These are phyloP conservation scores for Setomelanomma holmii DNA, from an alignment of 2,329 filamentous ascomycete genomes.

Conservation along the genomic window DNA sequence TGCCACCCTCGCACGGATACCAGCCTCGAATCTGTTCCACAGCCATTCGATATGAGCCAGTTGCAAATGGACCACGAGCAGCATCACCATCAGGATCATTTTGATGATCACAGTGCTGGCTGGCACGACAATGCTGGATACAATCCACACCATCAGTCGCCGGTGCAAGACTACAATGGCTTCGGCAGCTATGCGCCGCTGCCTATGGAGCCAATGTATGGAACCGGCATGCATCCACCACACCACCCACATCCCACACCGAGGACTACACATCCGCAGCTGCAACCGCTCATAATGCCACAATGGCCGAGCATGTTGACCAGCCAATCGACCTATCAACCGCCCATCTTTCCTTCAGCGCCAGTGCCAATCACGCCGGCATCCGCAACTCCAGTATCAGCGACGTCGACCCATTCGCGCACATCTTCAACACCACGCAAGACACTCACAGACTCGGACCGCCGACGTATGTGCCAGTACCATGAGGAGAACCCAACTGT, in stretches of 20 bases:
- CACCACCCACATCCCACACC: slow-evolving; percentile 33
- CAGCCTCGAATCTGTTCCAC: slow-evolving; percentile 20
- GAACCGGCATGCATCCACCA: slow-evolving; percentile 48
- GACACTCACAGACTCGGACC: slow-evolving; percentile 89
- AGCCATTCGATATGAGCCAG: slow-evolving; percentile 46
- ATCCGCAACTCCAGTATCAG: slow-evolving; percentile 49
- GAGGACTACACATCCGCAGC: slow-evolving; percentile 48
- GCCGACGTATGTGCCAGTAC: slow-evolving; percentile 91
- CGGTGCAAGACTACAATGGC: slow-evolving; percentile 50
- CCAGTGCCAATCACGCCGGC: slow-evolving; percentile 47
- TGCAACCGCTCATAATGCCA: slow-evolving; percentile 51
- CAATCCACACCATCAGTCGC: slow-evolving; percentile 47
- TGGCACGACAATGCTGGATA: slow-evolving; percentile 45
- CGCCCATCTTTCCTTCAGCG: slow-evolving; percentile 46
- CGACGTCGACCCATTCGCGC: slow-evolving; percentile 48
- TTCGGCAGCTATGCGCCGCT: slow-evolving; percentile 47
- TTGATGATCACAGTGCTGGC: slow-evolving; percentile 41
- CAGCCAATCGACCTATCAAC: slow-evolving; percentile 50
- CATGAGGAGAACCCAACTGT: slow-evolving; percentile 87
- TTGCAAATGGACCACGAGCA: slow-evolving; percentile 53
- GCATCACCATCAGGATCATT: slow-evolving; percentile 42
- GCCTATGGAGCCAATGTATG: slow-evolving; percentile 51
- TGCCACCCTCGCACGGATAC: slow-evolving; percentile 34
- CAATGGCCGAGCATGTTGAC: slow-evolving; percentile 53
- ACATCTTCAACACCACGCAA: slow-evolving; percentile 73